These are phyloP conservation scores for Solanum rostratum DNA, from an alignment of 257 asterid species.

Conservation along the genomic window DNA sequence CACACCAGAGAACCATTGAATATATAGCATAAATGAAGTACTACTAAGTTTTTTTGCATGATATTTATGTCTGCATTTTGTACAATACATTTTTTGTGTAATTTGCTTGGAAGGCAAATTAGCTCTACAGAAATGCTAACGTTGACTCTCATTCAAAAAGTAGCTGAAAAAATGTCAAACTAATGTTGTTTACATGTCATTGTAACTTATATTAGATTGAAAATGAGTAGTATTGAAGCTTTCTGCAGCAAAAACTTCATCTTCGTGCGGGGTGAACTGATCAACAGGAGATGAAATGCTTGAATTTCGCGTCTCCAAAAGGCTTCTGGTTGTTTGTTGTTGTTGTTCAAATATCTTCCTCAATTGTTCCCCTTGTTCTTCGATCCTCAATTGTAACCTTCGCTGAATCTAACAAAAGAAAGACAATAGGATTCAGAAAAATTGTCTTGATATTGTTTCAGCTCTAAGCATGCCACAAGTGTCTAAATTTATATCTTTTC, in stretches of 20 bases:
- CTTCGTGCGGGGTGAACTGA: slow-evolving; percentile 19
- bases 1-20: background rate
- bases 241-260: background rate
- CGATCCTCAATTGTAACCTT: slow-evolving; percentile 59
- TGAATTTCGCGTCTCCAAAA: slow-evolving; percentile 20
- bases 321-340: slow-evolving; percentile 29
- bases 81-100: background rate
- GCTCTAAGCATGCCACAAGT: background rate
- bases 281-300: slow-evolving; percentile 17
- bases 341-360: slow-evolving; percentile 57
- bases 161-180: background rate
- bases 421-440: background rate
- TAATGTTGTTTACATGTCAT: background rate
- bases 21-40: background rate
- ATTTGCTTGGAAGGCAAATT: background rate
- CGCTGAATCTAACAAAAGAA: slow-evolving; percentile 36
- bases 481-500: background rate
- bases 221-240: background rate
- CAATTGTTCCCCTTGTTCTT: slow-evolving; percentile 60
- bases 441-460: background rate
- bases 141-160: background rate
- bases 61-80: background rate
- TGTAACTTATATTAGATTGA: background rate
- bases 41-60: background rate
- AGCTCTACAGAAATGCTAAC: background rate